Conservation (phyloP, 352 stramenopile genomes). For the Thalassiosira exigua region DNA sequence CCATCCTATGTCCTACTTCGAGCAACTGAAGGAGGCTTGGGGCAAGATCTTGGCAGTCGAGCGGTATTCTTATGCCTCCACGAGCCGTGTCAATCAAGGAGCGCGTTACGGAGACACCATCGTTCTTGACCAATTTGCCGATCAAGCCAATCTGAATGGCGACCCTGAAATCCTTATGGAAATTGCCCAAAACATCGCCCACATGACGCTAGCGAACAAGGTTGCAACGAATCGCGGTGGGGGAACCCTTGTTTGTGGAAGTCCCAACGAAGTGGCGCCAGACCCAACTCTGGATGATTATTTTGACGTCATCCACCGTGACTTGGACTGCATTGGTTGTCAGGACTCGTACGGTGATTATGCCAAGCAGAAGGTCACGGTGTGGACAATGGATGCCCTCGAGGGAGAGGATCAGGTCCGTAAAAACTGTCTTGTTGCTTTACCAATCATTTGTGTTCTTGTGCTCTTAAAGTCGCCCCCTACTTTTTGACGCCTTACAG, state of each 20-base stretch:
- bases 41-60: conserved; percentile 22
- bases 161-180: conserved; percentile 32
- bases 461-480: background rate
- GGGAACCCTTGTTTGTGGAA: conserved; percentile 61
- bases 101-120: conserved; percentile 59
- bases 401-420: conserved; percentile 62
- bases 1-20: conserved; percentile 54
- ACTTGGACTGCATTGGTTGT: conserved; percentile 60
- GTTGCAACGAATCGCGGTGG: conserved; percentile 47
- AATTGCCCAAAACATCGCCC: conserved; percentile 35
- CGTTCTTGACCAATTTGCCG: conserved; percentile 58
- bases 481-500: conserved; percentile 30
- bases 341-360: conserved; percentile 49
- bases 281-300: conserved; percentile 64
- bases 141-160: conserved; percentile 38
- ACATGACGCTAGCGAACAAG: conserved; percentile 41
- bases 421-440: background rate
- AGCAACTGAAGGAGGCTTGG: conserved; percentile 36
- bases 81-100: conserved; percentile 50
- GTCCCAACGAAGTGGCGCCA: conserved; percentile 61
- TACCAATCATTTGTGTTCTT: too few species aligned
- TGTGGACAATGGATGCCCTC: conserved; percentile 62
- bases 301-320: conserved; percentile 62
- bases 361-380: conserved; percentile 59
- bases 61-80: conserved; percentile 43